Base-by-base conservation (phyloP, 2,329 filamentous ascomycete species). In the Pseudocercospora crystallina region DNA sequence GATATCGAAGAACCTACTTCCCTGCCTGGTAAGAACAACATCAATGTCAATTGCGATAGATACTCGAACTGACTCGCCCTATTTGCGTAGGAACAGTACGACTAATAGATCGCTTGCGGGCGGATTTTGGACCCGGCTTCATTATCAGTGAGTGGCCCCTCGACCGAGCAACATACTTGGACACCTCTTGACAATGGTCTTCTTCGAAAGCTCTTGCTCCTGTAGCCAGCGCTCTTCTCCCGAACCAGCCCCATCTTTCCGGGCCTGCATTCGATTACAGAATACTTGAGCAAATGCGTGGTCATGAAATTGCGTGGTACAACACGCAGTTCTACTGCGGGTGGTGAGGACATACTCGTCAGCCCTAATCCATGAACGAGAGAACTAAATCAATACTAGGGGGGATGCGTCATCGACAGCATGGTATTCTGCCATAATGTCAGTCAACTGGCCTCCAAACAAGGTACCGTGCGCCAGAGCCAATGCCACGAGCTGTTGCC, bases 261-360 rank as follows among this genome's bases (percentile, higher is more conserved):
- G 91, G 90, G 0, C 61, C 64, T 10, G 57, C 50, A 8, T 96
- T 96, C 69, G 80, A 83, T 66, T 96, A 96, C 69, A 77, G 83
- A 38, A 76, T 83, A 9, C 78, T 96, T 2, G 89, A 95, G 66
- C 76, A 79, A 9, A 78, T 82, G 68, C 77, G 82, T 5, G 85
- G 85, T 1, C 70, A 69, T 12, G 79, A 85, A 37, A 87, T 96
- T 26, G 78, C 79, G 2, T 96, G 90, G 83, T 96, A 96, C 69
- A 96, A 49, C 14, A 49, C 47, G 39, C 91, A 96, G 66, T 95
- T 96, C 71, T 96, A 96, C 76, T 94, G 88, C 65, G 90, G 90
- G 1, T 96, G 89, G 20, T 26, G 20, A 26, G 20, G 20, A 26
- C 20, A 26, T 7, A 7, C 20, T 26, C 20, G 7, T 7, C 20